Base-by-base conservation (phyloP, 169 alveolate species). In the Babesia ovata region DNA sequence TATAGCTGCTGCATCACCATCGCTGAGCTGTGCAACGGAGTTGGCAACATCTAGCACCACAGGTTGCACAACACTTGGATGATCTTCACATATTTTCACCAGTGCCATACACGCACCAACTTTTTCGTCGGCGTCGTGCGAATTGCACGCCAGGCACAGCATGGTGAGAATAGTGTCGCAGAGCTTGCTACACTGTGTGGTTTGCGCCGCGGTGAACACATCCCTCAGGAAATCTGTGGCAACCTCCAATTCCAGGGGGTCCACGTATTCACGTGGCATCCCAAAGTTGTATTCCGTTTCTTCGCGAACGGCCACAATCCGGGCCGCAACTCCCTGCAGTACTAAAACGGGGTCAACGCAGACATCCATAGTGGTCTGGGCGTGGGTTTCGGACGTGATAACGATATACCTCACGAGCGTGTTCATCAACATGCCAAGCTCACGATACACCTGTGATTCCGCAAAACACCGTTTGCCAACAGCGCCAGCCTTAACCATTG, bases 91-190 rank as follows among this genome's bases (percentile, higher is more conserved):
- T 11, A 71, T 45, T 22, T 46, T 36, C 17, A 62, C 72, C 33
- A 71, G 60, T 6, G 72, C 73, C 44, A 22, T 42, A 26, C 81
- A 71, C 29, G 72, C 58, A 24, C 81, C 81, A 9, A 28, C 28
- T 26, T 61, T 61, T 8, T 33, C 24, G 21, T 49, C 8, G 21
- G 28, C 4, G 17, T 71, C 59, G 26, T 71, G 60, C 36, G 81
- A 71, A 42, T 71, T 71, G 39, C 81, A 71, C 11, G 54, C 63
- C 16, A 71, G 63, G 26, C 70, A 60, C n/a, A 71, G 71, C 70
- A 71, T 71, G 4, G 70, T 36, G 33, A 71, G 4, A 19, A 71
- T 71, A 7, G 72, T 24, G 13, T 19, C 39, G 50, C 73, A 61
- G n/a, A 71, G 4, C 10, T 53, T 14, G 48, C 6, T 3, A 22